These are phyloP conservation scores for Euptelea pleiosperma DNA, from an alignment of 164 flowering plant genomes.

Conservation along the genomic window DNA sequence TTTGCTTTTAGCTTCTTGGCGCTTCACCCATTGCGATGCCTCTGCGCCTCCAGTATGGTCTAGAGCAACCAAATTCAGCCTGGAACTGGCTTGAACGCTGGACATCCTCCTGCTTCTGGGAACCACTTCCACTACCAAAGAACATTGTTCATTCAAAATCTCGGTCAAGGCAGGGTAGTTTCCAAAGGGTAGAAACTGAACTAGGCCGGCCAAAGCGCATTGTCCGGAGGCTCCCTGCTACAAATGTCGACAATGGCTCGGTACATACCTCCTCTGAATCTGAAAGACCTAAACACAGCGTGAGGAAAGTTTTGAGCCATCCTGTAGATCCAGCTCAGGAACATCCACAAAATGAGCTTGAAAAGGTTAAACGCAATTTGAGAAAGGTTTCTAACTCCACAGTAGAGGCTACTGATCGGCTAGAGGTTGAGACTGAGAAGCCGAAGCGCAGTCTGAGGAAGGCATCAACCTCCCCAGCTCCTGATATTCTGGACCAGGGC, in stretches of 20 bases:
- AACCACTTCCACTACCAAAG: conserved; percentile 39
- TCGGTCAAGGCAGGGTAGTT: conserved; percentile 33
- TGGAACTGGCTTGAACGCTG: conserved; percentile 85
- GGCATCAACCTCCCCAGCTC: conserved; percentile 19
- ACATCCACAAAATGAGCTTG: conserved; percentile 64
- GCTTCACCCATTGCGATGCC: conserved; percentile 57
- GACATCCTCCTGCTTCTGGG: conserved; percentile 59
- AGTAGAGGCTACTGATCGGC: conserved; percentile 32
- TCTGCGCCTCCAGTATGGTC: conserved; percentile 54
- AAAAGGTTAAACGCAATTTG: conserved; percentile 64
- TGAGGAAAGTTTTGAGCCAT: conserved; percentile 43
- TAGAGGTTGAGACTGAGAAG: conserved; percentile 44
- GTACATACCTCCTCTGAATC: conserved; percentile 37
- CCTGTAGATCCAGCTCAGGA: conserved; percentile 44
- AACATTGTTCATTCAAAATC: conserved; percentile 32
- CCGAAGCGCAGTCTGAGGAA: conserved; percentile 38
- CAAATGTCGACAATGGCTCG: conserved; percentile 40
- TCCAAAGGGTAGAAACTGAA: conserved; percentile 31
- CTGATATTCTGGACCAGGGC: conserved; percentile 21
- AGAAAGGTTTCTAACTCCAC: conserved; percentile 55
- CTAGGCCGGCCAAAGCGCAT: conserved; percentile 44
- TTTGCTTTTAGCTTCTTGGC: conserved; percentile 55
- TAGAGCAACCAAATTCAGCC: conserved; percentile 60
- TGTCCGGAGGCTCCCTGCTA: conserved; percentile 40
- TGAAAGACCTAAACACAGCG: conserved; percentile 55